phyloP scores from a whole-genome alignment of 164 flowering plant species.

The Macadamia tetraphylla region DNA sequence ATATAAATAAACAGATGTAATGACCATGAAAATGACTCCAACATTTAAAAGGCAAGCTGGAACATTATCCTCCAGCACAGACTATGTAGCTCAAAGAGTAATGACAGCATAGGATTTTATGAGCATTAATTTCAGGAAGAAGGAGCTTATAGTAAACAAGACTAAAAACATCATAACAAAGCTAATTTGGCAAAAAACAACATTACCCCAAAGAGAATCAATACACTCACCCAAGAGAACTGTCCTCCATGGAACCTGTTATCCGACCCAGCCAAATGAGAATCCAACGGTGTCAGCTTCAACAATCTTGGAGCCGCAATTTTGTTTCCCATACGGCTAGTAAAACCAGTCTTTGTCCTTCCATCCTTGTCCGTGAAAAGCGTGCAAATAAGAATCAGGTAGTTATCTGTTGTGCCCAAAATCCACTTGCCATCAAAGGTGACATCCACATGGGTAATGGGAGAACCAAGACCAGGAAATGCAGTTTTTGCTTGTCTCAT shows the following conservation, averaged over 20 bases:
- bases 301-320: conserved; percentile 89
- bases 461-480: conserved; percentile 96
- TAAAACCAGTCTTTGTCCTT: conserved; percentile 78
- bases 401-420: conserved; percentile 88
- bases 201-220: neutral
- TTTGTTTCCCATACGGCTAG: conserved; percentile 85
- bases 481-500: conserved; percentile 98
- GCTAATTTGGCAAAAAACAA: neutral
- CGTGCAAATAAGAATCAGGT: conserved; percentile 84
- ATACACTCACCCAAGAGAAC: conserved; percentile 85
- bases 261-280: conserved; percentile 77
- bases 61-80: too few relatives aligned
- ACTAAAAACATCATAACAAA: too few relatives aligned
- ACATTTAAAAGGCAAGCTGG: too few relatives aligned
- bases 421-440: conserved; percentile 99
- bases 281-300: conserved; percentile 86
- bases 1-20: too few relatives aligned
- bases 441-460: conserved; percentile 93
- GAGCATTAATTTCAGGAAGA: too few relatives aligned
- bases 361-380: conserved; percentile 88
- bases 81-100: too few relatives aligned
- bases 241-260: conserved; percentile 86
- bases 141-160: too few relatives aligned
- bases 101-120: too few relatives aligned
- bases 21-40: too few relatives aligned